These are phyloP conservation scores for Elaeis guineensis DNA, from an alignment of 176 grass and related monocot genomes.

Conservation along the genomic window DNA sequence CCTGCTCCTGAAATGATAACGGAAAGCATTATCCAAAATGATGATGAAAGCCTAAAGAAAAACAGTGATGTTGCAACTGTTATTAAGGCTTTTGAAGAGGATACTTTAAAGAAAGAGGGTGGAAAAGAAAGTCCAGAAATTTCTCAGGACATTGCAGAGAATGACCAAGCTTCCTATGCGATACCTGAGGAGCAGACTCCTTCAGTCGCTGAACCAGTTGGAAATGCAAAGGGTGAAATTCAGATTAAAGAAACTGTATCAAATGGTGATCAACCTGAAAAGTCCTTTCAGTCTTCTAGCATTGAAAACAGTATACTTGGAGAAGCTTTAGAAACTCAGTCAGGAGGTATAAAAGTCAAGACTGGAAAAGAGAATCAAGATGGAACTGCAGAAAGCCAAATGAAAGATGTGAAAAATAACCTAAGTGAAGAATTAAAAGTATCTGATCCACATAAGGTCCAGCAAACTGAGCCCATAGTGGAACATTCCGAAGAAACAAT, in stretches of 20 bases:
- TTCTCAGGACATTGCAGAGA: constrained; percentile 14
- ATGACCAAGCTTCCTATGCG: constrained; percentile 16
- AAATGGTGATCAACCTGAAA: neutral
- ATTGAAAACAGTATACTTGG: too few species aligned
- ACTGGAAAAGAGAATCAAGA: constrained; percentile 24
- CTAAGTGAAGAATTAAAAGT: constrained; percentile 19
- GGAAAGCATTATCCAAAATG: constrained; percentile 10
- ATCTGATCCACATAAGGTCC: constrained; percentile 23
- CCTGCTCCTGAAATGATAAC: constrained; percentile 18
- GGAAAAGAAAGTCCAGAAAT: constrained; percentile 9
- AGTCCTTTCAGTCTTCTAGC: too few species aligned
- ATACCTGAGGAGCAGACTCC: constrained; percentile 9
- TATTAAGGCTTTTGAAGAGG: constrained; percentile 24
- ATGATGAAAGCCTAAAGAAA: constrained; percentile 23
- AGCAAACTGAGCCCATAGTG: constrained; percentile 21
- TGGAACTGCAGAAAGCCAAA: constrained; percentile 12
- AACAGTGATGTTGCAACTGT: constrained; percentile 20
- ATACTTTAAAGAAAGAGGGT: constrained; percentile 14
- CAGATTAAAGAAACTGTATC: constrained; percentile 7
- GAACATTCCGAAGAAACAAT: constrained; percentile 24
- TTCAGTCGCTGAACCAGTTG: constrained; percentile 16
- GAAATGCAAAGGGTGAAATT: constrained; percentile 12
- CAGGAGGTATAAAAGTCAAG: constrained; percentile 3
- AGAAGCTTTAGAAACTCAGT: neutral
- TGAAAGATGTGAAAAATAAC: constrained; percentile 20